A percentile compares a stretch with the other conserved stretches of the same genome.
These are phyloP conservation scores for Populus hybrid DNA, from an alignment of 441 rosid species.

Conservation along the genomic window DNA sequence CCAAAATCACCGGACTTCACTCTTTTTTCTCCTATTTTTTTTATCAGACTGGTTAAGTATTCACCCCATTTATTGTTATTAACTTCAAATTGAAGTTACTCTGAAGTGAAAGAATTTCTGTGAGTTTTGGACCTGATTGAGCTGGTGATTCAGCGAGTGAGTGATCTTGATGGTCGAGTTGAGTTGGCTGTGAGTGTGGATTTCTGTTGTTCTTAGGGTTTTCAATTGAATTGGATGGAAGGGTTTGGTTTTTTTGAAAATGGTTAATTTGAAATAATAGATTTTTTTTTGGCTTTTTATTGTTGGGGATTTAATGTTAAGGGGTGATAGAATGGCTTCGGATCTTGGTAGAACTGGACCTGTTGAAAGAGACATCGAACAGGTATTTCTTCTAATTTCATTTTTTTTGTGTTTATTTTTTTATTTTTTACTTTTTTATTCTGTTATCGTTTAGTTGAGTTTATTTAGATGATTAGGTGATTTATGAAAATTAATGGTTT, in stretches of 20 bases:
- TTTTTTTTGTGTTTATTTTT: slow-evolving; percentile 1
- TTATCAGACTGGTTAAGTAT: background rate
- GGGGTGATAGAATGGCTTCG: slow-evolving; percentile 79
- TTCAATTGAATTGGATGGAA: slow-evolving; percentile 30
- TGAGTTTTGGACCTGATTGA: slow-evolving; percentile 10
- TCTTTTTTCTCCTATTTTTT: slow-evolving; percentile 8
- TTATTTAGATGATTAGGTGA: background rate
- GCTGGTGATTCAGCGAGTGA: slow-evolving; percentile 3
- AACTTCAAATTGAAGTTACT: slow-evolving; percentile 6
- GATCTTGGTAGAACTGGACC: slow-evolving; percentile 78
- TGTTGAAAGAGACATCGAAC: slow-evolving; percentile 87
- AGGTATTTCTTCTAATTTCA: slow-evolving; percentile 43
- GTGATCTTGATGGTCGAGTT: slow-evolving; percentile 37
- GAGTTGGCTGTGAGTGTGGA: slow-evolving; percentile 24
- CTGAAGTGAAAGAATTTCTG: background rate
- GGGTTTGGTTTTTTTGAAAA: slow-evolving; percentile 29
- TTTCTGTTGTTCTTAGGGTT: slow-evolving; percentile 35
- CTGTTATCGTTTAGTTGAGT: background rate
- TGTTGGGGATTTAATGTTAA: slow-evolving; percentile 34
- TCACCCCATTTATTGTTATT: background rate
- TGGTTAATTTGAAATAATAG: slow-evolving; percentile 24
- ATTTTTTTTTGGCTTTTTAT: slow-evolving; percentile 6
- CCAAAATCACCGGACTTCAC: slow-evolving; percentile 3
- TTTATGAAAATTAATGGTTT: background rate
- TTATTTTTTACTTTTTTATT: slow-evolving; percentile 1